Evolutionary conservation across 176 grass and related monocot genomes (phyloP).

Genomic region (Paspalum notatum): DNA sequence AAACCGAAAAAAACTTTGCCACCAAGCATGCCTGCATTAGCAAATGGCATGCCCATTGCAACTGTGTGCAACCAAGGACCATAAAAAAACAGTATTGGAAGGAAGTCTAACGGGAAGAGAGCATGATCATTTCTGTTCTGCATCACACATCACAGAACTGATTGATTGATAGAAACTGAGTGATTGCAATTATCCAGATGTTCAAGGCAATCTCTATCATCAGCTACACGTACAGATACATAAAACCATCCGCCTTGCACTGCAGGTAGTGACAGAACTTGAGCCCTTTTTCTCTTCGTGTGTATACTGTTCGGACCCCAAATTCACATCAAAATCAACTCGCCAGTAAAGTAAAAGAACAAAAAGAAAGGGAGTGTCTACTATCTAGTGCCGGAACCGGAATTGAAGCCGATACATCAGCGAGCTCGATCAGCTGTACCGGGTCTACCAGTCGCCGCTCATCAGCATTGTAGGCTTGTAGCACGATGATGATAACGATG

Average conservation of each 20-base stretch:
- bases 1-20: too few relatives aligned
- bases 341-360: background rate
- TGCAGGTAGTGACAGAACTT: background rate
- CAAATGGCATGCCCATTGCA: too few relatives aligned
- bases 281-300: background rate
- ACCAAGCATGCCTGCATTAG: too few relatives aligned
- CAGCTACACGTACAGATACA: too few relatives aligned
- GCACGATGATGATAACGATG: background rate
- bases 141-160: too few relatives aligned
- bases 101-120: too few relatives aligned
- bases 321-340: background rate
- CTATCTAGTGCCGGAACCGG: too few relatives aligned
- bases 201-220: background rate
- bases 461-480: background rate
- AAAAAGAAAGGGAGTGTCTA: background rate
- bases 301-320: background rate
- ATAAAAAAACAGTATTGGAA: too few relatives aligned
- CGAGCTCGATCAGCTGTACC: background rate
- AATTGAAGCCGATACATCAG: background rate
- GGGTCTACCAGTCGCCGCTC: conserved; percentile 13
- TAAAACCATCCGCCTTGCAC: background rate
- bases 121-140: too few relatives aligned
- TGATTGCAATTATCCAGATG: background rate
- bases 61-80: too few relatives aligned
- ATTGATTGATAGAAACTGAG: background rate